Percentiles rank a stretch among this genome's conserved stretches.
Evolutionary conservation across 495 filamentous ascomycete species (phyloP).

Genomic region (Jackrogersella multiformis): DNA sequence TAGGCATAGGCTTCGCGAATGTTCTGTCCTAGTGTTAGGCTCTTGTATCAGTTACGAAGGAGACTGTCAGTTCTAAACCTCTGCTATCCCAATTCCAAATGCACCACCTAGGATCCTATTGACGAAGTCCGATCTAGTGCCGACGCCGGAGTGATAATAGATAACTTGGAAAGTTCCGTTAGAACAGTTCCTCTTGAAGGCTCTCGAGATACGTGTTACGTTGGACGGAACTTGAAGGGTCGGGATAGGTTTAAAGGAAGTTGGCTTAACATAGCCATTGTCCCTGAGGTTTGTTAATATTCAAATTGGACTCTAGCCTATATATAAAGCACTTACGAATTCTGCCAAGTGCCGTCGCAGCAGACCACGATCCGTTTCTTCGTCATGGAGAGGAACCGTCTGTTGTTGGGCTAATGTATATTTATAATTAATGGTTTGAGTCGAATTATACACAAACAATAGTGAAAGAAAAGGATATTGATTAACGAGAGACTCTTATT

Average conservation of each 20-base stretch:
- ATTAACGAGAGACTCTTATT: background rate
- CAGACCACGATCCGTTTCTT: slow-evolving; percentile 55
- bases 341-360: slow-evolving; percentile 62
- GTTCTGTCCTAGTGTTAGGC: slow-evolving; percentile 52
- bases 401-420: background rate
- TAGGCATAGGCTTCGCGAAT: slow-evolving; percentile 74
- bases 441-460: background rate
- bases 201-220: slow-evolving; percentile 60
- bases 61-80: slow-evolving; percentile 41
- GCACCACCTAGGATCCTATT: slow-evolving; percentile 61
- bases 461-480: slow-evolving; percentile 5
- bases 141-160: slow-evolving; percentile 63
- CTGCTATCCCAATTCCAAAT: slow-evolving; percentile 59
- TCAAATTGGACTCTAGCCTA: background rate
- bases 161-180: slow-evolving; percentile 56
- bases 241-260: slow-evolving; percentile 39
- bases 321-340: slow-evolving; percentile 39
- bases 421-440: background rate
- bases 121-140: slow-evolving; percentile 53
- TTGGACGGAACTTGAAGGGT: slow-evolving; percentile 57
- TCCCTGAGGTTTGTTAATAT: slow-evolving; percentile 39
- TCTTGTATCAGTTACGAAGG: slow-evolving; percentile 7
- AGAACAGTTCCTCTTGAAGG: slow-evolving; percentile 48
- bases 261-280: slow-evolving; percentile 48
- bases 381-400: slow-evolving; percentile 23